Base-by-base conservation (phyloP, 345 rosid genomes). In the Eucalyptus cloeziana region DNA sequence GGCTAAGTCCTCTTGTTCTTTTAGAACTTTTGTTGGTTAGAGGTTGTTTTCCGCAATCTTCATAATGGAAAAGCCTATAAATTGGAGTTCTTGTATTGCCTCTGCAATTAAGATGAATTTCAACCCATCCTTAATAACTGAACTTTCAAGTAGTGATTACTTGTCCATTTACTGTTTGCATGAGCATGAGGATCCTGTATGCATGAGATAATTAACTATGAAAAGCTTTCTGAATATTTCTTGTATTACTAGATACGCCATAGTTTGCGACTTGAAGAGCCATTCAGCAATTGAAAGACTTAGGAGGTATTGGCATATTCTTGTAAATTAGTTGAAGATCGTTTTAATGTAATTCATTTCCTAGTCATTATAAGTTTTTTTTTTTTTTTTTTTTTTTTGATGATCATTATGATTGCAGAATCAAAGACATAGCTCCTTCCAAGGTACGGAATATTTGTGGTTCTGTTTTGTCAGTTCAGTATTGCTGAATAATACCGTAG, bases 261-360 rank as follows among this genome's bases (percentile, higher is more conserved):
- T 96, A 71, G 97, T 89, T 51, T 97, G 99, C 85, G 92, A 96
- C 88, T 91, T 94, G 93, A 94, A 93, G 88, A 96, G 93, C 93
- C 95, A 91, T 87, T 93, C 96, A 17, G 97, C 99, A 50, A 93
- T 96, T 54, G 99, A 97, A 88, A 97, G 98, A 87, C 98, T 97
- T 92, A 96, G 97, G 87, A 97, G 98, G 99, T 96, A 89, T 62
- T 83, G 86, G 31, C 80, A 86, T 88, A 47, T 56, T 81, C 69
- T 69, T 22, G 31, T 31, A 13, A 37, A 40, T 86, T 25, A 13
- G 45, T 43, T 81, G 49, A 69, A 51, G 33, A 49, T 89, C 33
- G 60, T 64, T 80, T 88, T 52, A 64, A 3, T 31, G 87, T 86
- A 21, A 40, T 76, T 21, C 13, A 21, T 6, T 22, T 76, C 27